These are phyloP conservation scores for Quercus suber DNA, from an alignment of 306 rosid genomes.

Conservation along the genomic window DNA sequence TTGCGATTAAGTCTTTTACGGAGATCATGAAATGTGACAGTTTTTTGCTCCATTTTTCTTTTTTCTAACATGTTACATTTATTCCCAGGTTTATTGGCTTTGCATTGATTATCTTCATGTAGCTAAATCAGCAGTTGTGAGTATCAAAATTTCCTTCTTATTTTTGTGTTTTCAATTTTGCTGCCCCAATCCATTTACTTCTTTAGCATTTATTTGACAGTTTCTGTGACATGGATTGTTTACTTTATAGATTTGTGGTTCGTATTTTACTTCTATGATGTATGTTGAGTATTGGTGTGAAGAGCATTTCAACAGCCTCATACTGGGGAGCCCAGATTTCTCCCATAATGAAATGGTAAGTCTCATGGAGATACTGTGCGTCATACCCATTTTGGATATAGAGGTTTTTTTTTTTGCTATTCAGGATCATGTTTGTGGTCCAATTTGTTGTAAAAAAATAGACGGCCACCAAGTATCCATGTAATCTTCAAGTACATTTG, in stretches of 20 bases:
- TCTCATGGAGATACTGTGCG: constrained; percentile 3
- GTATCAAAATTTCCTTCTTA: constrained; percentile 29
- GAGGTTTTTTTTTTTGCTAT: neutral
- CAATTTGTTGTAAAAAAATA: neutral
- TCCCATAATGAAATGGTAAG: constrained; percentile 71
- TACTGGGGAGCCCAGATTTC: constrained; percentile 83
- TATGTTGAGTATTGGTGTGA: constrained; percentile 96
- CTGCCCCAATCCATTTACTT: neutral
- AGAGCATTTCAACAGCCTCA: constrained; percentile 67
- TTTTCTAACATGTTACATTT: constrained; percentile 23
- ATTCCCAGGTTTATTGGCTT: constrained; percentile 86
- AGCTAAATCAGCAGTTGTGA: constrained; percentile 84
- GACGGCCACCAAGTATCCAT: neutral
- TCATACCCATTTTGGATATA: neutral
- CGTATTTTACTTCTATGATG: constrained; percentile 79
- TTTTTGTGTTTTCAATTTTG: neutral
- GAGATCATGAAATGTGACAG: neutral
- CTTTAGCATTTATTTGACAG: constrained; percentile 9
- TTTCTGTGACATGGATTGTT: constrained; percentile 22
- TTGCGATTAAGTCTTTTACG: neutral
- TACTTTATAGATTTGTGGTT: constrained; percentile 62
- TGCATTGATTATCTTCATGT: constrained; percentile 76
- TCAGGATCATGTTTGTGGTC: neutral
- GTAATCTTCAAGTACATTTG: neutral
- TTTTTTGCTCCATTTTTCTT: neutral